Conservation (phyloP, 75 land plant species). For the Ceratopteris richardii region DNA sequence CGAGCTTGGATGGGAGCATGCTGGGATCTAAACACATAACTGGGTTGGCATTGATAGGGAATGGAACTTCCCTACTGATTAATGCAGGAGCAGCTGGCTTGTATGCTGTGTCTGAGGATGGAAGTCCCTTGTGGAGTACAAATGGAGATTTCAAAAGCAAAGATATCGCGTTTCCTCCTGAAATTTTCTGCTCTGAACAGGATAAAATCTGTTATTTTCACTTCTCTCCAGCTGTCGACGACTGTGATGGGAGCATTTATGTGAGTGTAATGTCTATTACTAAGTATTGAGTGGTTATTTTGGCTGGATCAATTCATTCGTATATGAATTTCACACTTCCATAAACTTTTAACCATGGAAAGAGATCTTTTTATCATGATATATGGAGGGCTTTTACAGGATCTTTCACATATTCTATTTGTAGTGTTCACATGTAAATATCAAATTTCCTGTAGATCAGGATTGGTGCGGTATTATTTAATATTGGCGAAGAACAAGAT, state of each 20-base stretch:
- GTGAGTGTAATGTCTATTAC: not conserved
- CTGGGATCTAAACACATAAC: slow-evolving; percentile 2
- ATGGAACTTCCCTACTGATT: not conserved
- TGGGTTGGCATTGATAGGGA: not conserved
- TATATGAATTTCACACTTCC: too few relatives aligned
- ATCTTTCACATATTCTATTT: too few relatives aligned
- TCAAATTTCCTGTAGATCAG: too few relatives aligned
- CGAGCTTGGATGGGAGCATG: not conserved
- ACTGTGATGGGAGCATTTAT: slow-evolving; percentile 9
- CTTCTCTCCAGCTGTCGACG: slow-evolving; percentile 6
- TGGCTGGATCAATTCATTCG: not conserved
- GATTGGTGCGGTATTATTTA: too few relatives aligned
- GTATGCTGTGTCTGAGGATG: slow-evolving; percentile 8
- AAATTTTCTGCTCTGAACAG: not conserved
- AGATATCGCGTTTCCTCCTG: not conserved
- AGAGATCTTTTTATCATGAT: too few relatives aligned
- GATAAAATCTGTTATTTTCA: slow-evolving; percentile 1
- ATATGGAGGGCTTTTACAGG: too few relatives aligned
- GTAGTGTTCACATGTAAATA: too few relatives aligned
- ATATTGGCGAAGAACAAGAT: too few relatives aligned
- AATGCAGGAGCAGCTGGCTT: slow-evolving; percentile 6
- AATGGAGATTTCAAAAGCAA: not conserved
- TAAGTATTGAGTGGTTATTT: not conserved
- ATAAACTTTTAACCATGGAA: too few relatives aligned
- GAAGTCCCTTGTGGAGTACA: slow-evolving; percentile 6